Base-by-base conservation (phyloP, 1,284 basidiomycete species). In the Caloboletus firmus region DNA sequence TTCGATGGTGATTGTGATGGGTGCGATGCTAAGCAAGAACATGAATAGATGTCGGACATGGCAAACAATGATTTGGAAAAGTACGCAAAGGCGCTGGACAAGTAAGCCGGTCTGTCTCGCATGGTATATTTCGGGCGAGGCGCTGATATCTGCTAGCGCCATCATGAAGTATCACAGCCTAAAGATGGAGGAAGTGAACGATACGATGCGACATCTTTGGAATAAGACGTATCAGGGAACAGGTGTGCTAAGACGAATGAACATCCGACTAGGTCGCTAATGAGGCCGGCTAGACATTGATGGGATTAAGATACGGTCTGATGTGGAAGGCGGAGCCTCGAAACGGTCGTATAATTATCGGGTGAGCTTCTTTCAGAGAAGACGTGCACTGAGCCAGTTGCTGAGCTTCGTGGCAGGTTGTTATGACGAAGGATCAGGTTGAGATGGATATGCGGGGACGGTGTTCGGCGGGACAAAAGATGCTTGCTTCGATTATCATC, bases 171-270 rank as follows among this genome's bases (percentile, higher is more conserved):
- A 97, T 68, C 97, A 99, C 68, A 78, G 89, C n/a, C 81, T 98
- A 67, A 99, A 99, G 76, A 98, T 99, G 97, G 93, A 95, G 71
- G 97, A 99, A 78, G 95, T 99, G 66, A 99, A 99, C 66, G 93
- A 96, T 65, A 95, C 87, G 22, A 97, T 97, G 84, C 87, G 89
- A 54, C 91, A 94, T 68, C 74, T 99, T 2, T 99, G 97, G 97
- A 95, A 93, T 68, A 96, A 95, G 77, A 99, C 96, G 1, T 99
- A 99, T 72, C 96, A 99, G 70, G 97, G 97, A 59, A 98, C 94
- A 59, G 94, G 93, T 94, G 57, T 52, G 80, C 62, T 22, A 37
- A 26, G 26, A 42, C 31, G 44, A 46, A 34, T 2, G 12, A 4
- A 49, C 18, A 26, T 55, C 58, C 60, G 57, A 59, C 45, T 13